Conservation (phyloP, 192 early-diverging fungal species). For the Mortierella hygrophila region DNA sequence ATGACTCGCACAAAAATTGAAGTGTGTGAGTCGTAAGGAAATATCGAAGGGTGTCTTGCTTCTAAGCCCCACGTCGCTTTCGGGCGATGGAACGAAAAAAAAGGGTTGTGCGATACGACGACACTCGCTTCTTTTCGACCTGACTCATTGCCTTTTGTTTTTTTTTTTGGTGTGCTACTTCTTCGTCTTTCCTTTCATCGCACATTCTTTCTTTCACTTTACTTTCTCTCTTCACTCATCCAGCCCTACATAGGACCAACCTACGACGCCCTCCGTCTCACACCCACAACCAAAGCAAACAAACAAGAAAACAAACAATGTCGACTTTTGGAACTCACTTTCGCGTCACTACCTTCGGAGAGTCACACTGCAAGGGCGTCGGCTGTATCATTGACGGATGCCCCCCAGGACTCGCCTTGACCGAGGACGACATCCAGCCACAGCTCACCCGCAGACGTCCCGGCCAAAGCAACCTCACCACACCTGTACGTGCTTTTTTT, state of each 20-base stretch:
- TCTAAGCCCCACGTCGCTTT: not conserved
- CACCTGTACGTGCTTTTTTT: slow-evolving; percentile 73
- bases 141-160: slow-evolving; percentile 1
- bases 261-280: not conserved
- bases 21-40: not conserved
- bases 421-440: slow-evolving; percentile 92
- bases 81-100: not conserved
- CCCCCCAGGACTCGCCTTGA: slow-evolving; percentile 93
- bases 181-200: not conserved
- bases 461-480: slow-evolving; percentile 95
- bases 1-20: not conserved
- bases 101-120: not conserved
- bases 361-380: slow-evolving; percentile 98
- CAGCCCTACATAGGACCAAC: not conserved
- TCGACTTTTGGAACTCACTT: slow-evolving; percentile 88
- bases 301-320: slow-evolving; percentile 53
- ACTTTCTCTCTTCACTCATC: slow-evolving; percentile 1
- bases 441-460: slow-evolving; percentile 94
- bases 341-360: slow-evolving; percentile 95
- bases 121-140: not conserved
- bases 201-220: not conserved
- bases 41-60: not conserved
- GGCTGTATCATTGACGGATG: slow-evolving; percentile 97
- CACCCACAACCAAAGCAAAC: not conserved
- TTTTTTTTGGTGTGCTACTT: not conserved